A percentile compares a stretch with the other conserved stretches of the same genome.
These are phyloP conservation scores for Colletotrichum theobromicola DNA, from an alignment of 2,329 filamentous ascomycete species.

Conservation along the genomic window DNA sequence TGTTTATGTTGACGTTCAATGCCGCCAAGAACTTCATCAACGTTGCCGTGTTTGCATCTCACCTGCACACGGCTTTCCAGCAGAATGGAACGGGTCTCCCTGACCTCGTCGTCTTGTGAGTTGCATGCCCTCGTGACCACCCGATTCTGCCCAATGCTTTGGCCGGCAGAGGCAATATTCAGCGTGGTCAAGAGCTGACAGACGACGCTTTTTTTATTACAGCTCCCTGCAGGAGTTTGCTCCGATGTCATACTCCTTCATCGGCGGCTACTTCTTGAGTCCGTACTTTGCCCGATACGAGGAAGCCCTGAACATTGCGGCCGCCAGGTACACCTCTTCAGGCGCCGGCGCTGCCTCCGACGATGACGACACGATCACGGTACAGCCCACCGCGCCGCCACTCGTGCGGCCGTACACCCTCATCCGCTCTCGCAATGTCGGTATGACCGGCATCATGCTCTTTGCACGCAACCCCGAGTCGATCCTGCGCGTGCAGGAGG, in stretches of 20 bases:
- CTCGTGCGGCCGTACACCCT: slow-evolving; percentile 66
- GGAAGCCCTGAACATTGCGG: slow-evolving; percentile 74
- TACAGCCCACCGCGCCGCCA: slow-evolving; percentile 16
- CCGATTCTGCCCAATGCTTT: not conserved
- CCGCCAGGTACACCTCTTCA: slow-evolving; percentile 38
- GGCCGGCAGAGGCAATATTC: not conserved
- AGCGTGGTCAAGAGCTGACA: not conserved
- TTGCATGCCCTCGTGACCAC: slow-evolving; percentile 21
- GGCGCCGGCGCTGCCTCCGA: slow-evolving; percentile 18
- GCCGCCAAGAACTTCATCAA: slow-evolving; percentile 78
- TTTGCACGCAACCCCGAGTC: slow-evolving; percentile 72
- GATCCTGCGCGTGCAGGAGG: slow-evolving; percentile 73
- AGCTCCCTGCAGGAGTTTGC: slow-evolving; percentile 90
- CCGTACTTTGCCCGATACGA: slow-evolving; percentile 78
- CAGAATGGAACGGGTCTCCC: slow-evolving; percentile 52
- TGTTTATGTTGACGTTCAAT: slow-evolving; percentile 90
- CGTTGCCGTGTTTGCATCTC: slow-evolving; percentile 70
- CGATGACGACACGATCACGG: slow-evolving; percentile 21
- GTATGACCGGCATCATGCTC: slow-evolving; percentile 89
- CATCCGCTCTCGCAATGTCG: slow-evolving; percentile 75
- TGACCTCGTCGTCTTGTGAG: slow-evolving; percentile 64
- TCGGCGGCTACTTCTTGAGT: slow-evolving; percentile 79
- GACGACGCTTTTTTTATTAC: slow-evolving; percentile 22
- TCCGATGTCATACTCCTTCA: slow-evolving; percentile 82
- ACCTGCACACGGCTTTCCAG: slow-evolving; percentile 67